Percentiles rank a stretch among this genome's conserved stretches.
Evolutionary conservation across 2,329 filamentous ascomycete genomes (phyloP).

Genomic region (Lasiodiplodia theobromae): DNA sequence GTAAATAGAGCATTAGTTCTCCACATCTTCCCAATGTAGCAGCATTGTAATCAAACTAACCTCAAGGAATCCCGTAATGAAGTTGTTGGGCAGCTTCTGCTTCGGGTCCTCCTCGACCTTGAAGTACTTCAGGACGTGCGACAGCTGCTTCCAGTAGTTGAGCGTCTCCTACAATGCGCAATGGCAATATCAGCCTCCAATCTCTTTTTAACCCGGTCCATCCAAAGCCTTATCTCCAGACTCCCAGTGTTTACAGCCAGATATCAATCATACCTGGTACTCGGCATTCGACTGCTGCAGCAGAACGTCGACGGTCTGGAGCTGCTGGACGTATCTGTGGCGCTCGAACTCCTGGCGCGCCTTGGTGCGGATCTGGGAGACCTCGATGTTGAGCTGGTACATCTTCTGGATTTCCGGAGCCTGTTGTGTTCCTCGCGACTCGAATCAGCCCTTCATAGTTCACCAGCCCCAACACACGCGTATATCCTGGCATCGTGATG

Average conservation of each 20-base stretch:
- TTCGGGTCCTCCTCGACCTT: slow-evolving; percentile 84
- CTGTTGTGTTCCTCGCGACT: slow-evolving; percentile 56
- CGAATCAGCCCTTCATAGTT: slow-evolving; percentile 26
- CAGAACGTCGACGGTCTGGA: slow-evolving; percentile 86
- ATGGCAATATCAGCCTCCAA: slow-evolving; percentile 10
- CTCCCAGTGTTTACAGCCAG: neutral
- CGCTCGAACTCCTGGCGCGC: slow-evolving; percentile 97
- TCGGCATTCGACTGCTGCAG: slow-evolving; percentile 91
- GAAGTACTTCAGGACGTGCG: slow-evolving; percentile 97
- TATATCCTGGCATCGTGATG: slow-evolving; percentile 15
- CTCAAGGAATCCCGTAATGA: slow-evolving; percentile 95
- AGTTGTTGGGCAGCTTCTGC: slow-evolving; percentile 80
- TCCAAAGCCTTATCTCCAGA: neutral
- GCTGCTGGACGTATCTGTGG: slow-evolving; percentile 89
- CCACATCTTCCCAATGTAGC: neutral
- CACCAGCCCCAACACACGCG: neutral
- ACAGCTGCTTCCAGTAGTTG: slow-evolving; percentile 99
- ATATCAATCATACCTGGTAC: slow-evolving; percentile 75
- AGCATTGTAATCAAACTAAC: slow-evolving; percentile 57
- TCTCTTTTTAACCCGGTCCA: neutral
- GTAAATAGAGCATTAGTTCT: slow-evolving; percentile 20
- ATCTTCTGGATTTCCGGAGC: slow-evolving; percentile 96
- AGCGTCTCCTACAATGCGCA: slow-evolving; percentile 79
- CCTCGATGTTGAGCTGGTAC: slow-evolving; percentile 91
- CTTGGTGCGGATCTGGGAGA: slow-evolving; percentile 87